Percentiles rank a stretch among this genome's conserved stretches.
phyloP scores from a whole-genome alignment of 768 basidiomycete genomes.

The Serendipita sp. region DNA sequence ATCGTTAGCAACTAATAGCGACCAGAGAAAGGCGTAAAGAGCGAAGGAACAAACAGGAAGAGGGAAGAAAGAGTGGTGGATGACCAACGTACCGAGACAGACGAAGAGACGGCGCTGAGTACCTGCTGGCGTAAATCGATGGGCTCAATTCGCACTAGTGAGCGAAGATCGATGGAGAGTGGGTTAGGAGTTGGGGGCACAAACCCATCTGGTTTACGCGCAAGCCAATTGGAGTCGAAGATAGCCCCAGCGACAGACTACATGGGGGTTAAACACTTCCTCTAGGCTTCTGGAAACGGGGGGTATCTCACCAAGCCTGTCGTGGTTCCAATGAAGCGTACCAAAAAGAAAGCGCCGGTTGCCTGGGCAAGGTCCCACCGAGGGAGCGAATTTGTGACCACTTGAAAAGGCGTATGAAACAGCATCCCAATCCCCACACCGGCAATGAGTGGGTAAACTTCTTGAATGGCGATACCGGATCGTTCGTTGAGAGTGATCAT shows the following conservation, averaged over 20 bases:
- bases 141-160: slow-evolving; percentile 30
- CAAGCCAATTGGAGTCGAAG: slow-evolving; percentile 38
- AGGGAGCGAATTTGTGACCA: slow-evolving; percentile 50
- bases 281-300: not conserved
- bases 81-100: slow-evolving; percentile 37
- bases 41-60: slow-evolving; percentile 5
- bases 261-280: slow-evolving; percentile 10
- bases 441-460: slow-evolving; percentile 47
- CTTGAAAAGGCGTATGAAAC: slow-evolving; percentile 73
- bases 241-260: slow-evolving; percentile 65
- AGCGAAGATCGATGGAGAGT: slow-evolving; percentile 35
- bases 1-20: slow-evolving; percentile 9
- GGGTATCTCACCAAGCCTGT: slow-evolving; percentile 46
- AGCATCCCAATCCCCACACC: slow-evolving; percentile 70
- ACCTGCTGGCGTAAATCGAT: slow-evolving; percentile 28
- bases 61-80: slow-evolving; percentile 9
- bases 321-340: slow-evolving; percentile 74
- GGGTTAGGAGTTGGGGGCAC: slow-evolving; percentile 26
- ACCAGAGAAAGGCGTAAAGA: slow-evolving; percentile 23
- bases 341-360: slow-evolving; percentile 76
- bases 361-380: slow-evolving; percentile 55
- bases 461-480: slow-evolving; percentile 29
- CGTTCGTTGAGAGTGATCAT: slow-evolving; percentile 43
- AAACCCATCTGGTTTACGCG: slow-evolving; percentile 32
- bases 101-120: slow-evolving; percentile 37